phyloP scores from a whole-genome alignment of 805 yeast species.

The Pichia eremophila region DNA sequence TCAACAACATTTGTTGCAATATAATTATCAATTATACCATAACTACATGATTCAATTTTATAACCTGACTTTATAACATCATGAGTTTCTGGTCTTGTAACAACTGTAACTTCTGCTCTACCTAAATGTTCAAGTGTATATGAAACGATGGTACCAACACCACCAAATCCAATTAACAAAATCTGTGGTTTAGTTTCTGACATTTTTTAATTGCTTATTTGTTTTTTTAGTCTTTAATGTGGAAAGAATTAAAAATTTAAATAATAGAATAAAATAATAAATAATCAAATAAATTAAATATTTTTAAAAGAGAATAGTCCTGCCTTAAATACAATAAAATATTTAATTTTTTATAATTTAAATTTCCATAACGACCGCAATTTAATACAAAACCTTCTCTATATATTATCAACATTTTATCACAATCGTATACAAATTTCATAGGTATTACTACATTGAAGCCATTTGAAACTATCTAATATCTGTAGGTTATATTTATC shows the following conservation, averaged over 20 bases:
- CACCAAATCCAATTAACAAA: constrained; percentile 64
- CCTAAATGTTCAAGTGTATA: constrained; percentile 42
- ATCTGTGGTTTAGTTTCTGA: constrained; percentile 2
- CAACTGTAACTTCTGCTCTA: constrained; percentile 40
- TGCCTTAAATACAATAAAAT: background rate
- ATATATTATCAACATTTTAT: too few species aligned
- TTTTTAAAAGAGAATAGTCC: too few species aligned
- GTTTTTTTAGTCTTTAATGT: background rate
- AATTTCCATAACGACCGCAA: too few species aligned
- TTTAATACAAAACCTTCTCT: too few species aligned
- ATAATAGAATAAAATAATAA: too few species aligned
- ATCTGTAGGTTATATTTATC: too few species aligned
- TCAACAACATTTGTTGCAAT: constrained; percentile 34
- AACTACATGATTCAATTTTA: constrained; percentile 42
- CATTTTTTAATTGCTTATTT: too few species aligned
- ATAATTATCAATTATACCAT: constrained; percentile 50
- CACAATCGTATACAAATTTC: too few species aligned
- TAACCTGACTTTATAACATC: constrained; percentile 1
- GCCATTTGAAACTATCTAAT: too few species aligned
- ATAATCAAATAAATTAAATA: too few species aligned
- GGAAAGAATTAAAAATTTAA: too few species aligned
- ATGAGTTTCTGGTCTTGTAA: constrained; percentile 42
- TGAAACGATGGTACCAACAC: constrained; percentile 73
- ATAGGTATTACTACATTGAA: too few species aligned
- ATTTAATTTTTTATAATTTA: background rate